Evolutionary conservation across 495 filamentous ascomycete genomes (phyloP), one percentile per base, ranked within the genome.

Genomic region (Rusavskia elegans): DNA sequence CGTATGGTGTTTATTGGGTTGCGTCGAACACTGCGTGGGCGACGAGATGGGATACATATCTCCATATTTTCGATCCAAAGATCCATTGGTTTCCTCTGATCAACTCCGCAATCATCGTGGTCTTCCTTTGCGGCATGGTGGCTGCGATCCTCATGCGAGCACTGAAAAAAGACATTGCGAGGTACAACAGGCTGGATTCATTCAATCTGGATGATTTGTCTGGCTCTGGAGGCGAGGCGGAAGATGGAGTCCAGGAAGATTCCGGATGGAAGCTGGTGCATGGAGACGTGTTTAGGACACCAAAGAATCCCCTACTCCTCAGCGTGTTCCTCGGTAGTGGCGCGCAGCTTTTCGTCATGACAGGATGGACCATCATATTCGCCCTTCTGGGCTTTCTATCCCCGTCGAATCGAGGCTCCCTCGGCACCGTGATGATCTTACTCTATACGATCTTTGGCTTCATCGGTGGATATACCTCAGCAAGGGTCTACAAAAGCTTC

Each of bases 71-170:
- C 57, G 87, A 96, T 66, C 89, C 92, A 39, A 87, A 85, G 68
- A 97, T 98, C 60, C 92, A 97, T 65, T 98, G 92, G 92, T 92
- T 95, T 66, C 95, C 87, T 11, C 78, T 98, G 37, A 82, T 96
- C 72, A 95, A 92, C 66, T 93, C 90, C 36, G 81, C 93, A 10
- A 77, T 95, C 48, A 90, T 98, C 56, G 89, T 97, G 35, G 74
- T 89, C 35, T 92, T 97, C 73, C 72, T 98, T 35, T 82, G 87
- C 20, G 78, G 85, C 36, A 95, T 89, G 65, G 92, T 98, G 44
- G 79, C 81, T 61, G 92, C 89, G 55, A 84, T 96, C 32, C 77
- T 98, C 16, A 66, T 92, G 55, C 77, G 90, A 45, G 87, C 92
- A 14, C 69, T 98, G 48, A 81, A 79, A 61, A 95, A 92, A 71